Percentiles rank a stretch among this genome's conserved stretches.
phyloP scores from a whole-genome alignment of 1,284 basidiomycete species.

The Leccinum griseonigrum region DNA sequence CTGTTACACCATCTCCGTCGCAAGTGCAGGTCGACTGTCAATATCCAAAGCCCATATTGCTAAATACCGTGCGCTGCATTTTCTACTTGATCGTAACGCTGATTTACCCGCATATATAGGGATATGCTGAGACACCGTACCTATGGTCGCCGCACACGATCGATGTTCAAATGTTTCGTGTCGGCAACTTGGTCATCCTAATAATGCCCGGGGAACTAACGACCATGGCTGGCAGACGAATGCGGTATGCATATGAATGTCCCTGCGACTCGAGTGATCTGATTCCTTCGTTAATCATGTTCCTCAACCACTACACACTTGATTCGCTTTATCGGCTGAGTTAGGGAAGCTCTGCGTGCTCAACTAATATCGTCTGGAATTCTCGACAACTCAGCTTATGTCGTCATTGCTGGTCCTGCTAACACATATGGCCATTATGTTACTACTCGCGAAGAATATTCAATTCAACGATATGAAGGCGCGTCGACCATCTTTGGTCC shows the following conservation, averaged over 20 bases:
- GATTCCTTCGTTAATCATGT: not conserved
- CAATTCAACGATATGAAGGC: constrained; percentile 78
- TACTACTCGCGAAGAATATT: constrained; percentile 73
- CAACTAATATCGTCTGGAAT: constrained; percentile 62
- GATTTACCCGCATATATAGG: constrained; percentile 34
- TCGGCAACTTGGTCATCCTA: constrained; percentile 78
- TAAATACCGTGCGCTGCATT: constrained; percentile 47
- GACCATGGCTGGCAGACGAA: constrained; percentile 59
- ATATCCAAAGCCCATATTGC: constrained; percentile 75
- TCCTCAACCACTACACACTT: not conserved
- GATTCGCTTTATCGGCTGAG: not conserved
- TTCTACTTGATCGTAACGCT: not conserved
- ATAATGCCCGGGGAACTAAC: constrained; percentile 72
- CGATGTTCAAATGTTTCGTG: constrained; percentile 75
- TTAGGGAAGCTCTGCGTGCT: constrained; percentile 60
- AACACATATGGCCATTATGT: constrained; percentile 81
- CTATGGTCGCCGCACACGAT: constrained; percentile 77
- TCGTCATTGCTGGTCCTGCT: constrained; percentile 76
- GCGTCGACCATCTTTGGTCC: constrained; percentile 79
- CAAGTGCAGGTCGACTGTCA: constrained; percentile 71
- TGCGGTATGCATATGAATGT: constrained; percentile 39
- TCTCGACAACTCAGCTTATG: constrained; percentile 64
- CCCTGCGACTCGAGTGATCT: not conserved
- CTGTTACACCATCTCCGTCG: constrained; percentile 61
- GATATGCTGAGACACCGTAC: constrained; percentile 66